Evolutionary conservation across 192 early-diverging fungal genomes (phyloP).

Genomic region (Haplosporangium gracile): DNA sequence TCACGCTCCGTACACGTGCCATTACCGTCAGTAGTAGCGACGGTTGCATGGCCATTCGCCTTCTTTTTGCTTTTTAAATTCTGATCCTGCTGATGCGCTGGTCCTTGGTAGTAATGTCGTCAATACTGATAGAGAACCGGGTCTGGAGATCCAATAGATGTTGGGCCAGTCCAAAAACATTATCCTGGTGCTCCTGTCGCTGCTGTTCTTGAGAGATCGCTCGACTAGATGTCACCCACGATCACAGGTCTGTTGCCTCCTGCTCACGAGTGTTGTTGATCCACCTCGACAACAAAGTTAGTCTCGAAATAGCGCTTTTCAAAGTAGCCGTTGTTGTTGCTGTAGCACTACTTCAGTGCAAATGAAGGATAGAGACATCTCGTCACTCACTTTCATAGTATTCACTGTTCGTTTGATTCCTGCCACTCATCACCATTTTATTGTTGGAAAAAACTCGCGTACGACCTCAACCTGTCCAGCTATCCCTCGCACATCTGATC

Average conservation of each 20-base stretch:
- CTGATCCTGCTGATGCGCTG: not conserved
- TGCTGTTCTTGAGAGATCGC: not conserved
- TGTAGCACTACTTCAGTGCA: not conserved
- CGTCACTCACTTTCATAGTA: no score
- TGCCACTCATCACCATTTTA: not conserved
- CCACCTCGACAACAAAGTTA: not conserved
- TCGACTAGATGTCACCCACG: slow-evolving; percentile 4
- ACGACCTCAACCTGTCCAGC: no score
- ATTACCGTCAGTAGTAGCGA: not conserved
- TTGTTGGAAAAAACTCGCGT: not conserved
- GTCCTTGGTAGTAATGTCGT: not conserved
- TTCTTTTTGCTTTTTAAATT: not conserved
- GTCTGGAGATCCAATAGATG: not conserved
- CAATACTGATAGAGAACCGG: not conserved
- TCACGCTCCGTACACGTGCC: not conserved
- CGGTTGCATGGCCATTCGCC: not conserved
- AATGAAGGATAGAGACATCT: no score
- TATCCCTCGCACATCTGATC: not conserved
- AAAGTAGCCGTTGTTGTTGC: not conserved
- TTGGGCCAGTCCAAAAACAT: not conserved
- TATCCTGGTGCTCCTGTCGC: not conserved
- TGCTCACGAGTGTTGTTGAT: not conserved
- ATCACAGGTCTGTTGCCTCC: not conserved
- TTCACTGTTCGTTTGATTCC: no score
- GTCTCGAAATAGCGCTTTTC: no score